Conservation (phyloP, 129 eudicot species). For the Centaurea solstitialis region DNA sequence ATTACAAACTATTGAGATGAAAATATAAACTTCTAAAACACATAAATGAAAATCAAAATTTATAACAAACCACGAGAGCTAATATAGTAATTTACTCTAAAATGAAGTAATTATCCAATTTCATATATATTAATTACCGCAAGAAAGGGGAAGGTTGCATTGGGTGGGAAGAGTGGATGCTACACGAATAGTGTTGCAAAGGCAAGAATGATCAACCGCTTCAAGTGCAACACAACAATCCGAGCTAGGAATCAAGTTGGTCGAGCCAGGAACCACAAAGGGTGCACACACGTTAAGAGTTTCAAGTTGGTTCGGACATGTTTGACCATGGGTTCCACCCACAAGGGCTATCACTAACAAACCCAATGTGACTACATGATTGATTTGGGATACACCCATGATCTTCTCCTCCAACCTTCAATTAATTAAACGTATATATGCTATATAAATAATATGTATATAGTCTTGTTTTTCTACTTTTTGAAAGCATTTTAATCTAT, state of each 20-base stretch:
- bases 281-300: slow-evolving; percentile 69
- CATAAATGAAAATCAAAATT: too few relatives aligned
- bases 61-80: too few relatives aligned
- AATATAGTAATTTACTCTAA: too few relatives aligned
- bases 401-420: neutral
- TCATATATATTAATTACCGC: slow-evolving; percentile 29
- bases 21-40: too few relatives aligned
- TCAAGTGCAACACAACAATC: slow-evolving; percentile 79
- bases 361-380: slow-evolving; percentile 7
- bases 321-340: slow-evolving; percentile 30
- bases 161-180: slow-evolving; percentile 60
- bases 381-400: slow-evolving; percentile 13
- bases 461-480: neutral
- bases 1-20: too few relatives aligned
- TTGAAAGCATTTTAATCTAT: neutral
- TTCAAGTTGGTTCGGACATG: slow-evolving; percentile 47
- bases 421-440: neutral
- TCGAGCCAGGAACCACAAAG: slow-evolving; percentile 60
- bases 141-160: slow-evolving; percentile 75
- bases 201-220: slow-evolving; percentile 57
- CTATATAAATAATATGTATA: neutral
- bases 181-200: slow-evolving; percentile 66
- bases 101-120: too few relatives aligned
- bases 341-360: slow-evolving; percentile 29
- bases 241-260: slow-evolving; percentile 40